Evolutionary conservation across 208 protist genomes (phyloP), one percentile per base, ranked within the genome.

Genomic region (Trypanosoma boissoni): DNA sequence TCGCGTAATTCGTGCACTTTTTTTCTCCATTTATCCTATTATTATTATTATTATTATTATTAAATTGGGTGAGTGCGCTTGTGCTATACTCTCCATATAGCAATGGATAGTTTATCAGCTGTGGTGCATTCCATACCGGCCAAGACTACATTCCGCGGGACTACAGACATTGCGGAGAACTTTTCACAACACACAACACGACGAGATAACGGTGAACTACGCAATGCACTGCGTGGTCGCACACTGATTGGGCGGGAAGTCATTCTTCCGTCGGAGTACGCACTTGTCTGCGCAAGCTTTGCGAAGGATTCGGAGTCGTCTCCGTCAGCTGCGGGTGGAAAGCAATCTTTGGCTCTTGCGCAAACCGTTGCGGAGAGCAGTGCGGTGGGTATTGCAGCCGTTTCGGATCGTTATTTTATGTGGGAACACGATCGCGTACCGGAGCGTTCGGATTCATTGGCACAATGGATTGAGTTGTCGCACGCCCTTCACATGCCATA

Each of bases 401-500:
- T 50, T 2, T 57, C 67, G 7, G 60, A 68, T 23, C 21, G 56
- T 8, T 86, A 70, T 43, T 45, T 64, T 31, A 27, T 80, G 18
- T 91, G 84, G 80, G 84, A 86, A 49, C 84, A 91, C 44, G 84
- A 86, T 45, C 58, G 63, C 37, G 28, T 49, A 39, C 75, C 80
- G 10, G 50, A 72, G 10, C 46, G 45, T 6, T 21, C 45, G 18
- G 62, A 77, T 5, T 31, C 72, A 12, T 21, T 86, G 23, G 18
- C 12, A 16, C 79, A 91, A 34, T 88, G 80, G 77, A 60, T 91
- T 29, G 67, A 54, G 8, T 64, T 91, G 1, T 58, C 80, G 2
- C 18, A 69, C 29, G 60, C 63, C 18, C 24, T 88, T 12, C 84
- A 91, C 27, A 8, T 34, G 1, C 28, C 42, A 43, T 57, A 48